Base-by-base conservation (phyloP, 768 basidiomycete genomes). In the Lentinula detonsa region DNA sequence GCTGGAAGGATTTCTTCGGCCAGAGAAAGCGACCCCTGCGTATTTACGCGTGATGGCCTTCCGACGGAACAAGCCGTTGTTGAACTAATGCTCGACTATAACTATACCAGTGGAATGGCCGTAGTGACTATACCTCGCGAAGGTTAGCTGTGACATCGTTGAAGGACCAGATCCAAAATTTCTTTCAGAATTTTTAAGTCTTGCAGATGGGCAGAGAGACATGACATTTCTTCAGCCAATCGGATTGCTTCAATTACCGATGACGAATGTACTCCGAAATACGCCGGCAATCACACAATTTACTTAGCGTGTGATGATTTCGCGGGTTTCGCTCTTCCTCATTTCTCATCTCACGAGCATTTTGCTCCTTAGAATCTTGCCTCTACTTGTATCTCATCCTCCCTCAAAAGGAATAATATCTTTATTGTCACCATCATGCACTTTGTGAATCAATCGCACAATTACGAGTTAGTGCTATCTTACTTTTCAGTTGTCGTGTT, bases 371-470 rank as follows among this genome's bases (percentile, higher is more conserved):
- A 50, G 42, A 53, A 33, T 45, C 49, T 51, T 50, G 50, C 61
- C 59, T 73, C 63, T 63, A 59, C 65, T 63, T 75, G 67, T 73
- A 74, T 60, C 50, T 28, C 59, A 39, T 52, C 65, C 65, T 64
- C 65, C 18, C 11, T 43, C 40, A 16, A 56, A 42, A 34, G 55
- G 40, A 56, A 56, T 62, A 67, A 61, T 59, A 62, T 61, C 61
- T 53, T 60, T 69, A 62, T 57, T 61, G 61, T 62, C 60, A 60
- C 61, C 54, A 69, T 65, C 70, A 93, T 94, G 90, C 91, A 91
- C 73, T 90, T 93, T 76, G 91, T 93, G 75, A 90, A 88, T 15
- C 90, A 93, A 71, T 71, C 80, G n/a, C 92, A 88, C 72, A 83
- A 83, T 68, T 94, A 91, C 70, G 89, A 92, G 91, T 93, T 68